Base-by-base conservation (phyloP, 1,284 basidiomycete genomes). In the Cryptococcus depauperatus region DNA sequence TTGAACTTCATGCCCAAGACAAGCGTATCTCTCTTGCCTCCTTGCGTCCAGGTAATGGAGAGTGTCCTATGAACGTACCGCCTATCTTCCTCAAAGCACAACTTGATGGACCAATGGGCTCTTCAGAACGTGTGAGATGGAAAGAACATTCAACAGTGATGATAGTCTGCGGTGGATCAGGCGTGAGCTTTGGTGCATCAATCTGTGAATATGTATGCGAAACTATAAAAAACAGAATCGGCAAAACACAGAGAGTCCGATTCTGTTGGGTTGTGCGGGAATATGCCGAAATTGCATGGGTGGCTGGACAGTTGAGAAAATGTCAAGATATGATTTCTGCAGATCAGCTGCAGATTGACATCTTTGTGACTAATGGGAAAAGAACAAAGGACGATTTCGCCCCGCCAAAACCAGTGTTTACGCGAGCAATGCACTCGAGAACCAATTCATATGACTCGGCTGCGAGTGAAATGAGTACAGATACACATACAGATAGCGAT, bases 201-300 rank as follows among this genome's bases (percentile, higher is more conserved):
- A 74, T 89, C 3, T 72, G 89, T 48, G 81, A 88, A 63, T 80
- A 82, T 57, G 62, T 85, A 19, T 84, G 80, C 57, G 70, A 79
- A 41, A 77, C 78, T 51, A 73, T 88, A 58, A 75, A 78, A 0
- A 76, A 76, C 37, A 67, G 77, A 47, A 59, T 66, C 75, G 18
- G 77, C 54, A 71, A 73, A 47, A 79, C 78, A 1, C 73, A 66
- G 32, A 76, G 85, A 2, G 76, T 89, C 0, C 75, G 85, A 21
- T 87, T 91, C 55, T 78, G 90, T 3, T 91, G 88, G 88, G 77
- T 90, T 39, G 75, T 87, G 39, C 75, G 85, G 41, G 87, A 90
- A 62, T 87, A 83, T 61, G 84, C 81, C n/a, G 85, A 90, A 61
- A 74, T 89, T 32, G 81, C 83, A 47, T 90, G 87, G 87, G 81